A percentile compares a stretch with the other conserved stretches of the same genome.
Conservation (phyloP, 495 filamentous ascomycete species). For the Schizothecium vesticola region DNA sequence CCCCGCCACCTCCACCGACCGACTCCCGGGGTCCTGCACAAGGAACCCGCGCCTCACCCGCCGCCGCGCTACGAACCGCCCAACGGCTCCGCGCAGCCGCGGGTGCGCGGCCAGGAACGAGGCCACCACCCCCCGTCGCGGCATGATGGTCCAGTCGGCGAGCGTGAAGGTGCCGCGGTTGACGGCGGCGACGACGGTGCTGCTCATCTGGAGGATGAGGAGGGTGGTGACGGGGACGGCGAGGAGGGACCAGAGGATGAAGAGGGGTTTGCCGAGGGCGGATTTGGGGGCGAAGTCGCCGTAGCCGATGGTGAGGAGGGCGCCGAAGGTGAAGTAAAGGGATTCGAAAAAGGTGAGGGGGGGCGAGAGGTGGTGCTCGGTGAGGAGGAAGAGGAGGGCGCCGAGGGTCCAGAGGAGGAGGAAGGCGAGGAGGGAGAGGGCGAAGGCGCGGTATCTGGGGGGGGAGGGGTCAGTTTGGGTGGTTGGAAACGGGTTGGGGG, state of each 20-base stretch:
- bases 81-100: slow-evolving; percentile 15
- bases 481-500: slow-evolving; percentile 39
- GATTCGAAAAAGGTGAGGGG: slow-evolving; percentile 63
- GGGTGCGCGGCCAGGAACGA: slow-evolving; percentile 35
- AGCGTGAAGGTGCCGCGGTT: slow-evolving; percentile 59
- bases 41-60: slow-evolving; percentile 32
- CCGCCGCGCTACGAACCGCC: slow-evolving; percentile 47
- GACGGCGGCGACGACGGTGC: slow-evolving; percentile 59
- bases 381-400: slow-evolving; percentile 56
- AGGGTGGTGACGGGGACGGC: slow-evolving; percentile 73
- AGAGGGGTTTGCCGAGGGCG: slow-evolving; percentile 68
- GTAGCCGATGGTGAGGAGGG: slow-evolving; percentile 73
- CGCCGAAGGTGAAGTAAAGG: slow-evolving; percentile 70
- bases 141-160: slow-evolving; percentile 64
- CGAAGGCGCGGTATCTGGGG: slow-evolving; percentile 50
- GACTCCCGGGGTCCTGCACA: slow-evolving; percentile 26
- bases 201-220: slow-evolving; percentile 65
- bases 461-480: too few relatives aligned
- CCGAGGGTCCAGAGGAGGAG: slow-evolving; percentile 67
- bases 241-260: slow-evolving; percentile 74
- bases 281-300: slow-evolving; percentile 62
- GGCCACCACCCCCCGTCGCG: slow-evolving; percentile 35
- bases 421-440: slow-evolving; percentile 54
- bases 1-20: not conserved
- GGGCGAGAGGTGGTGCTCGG: slow-evolving; percentile 37